These are phyloP conservation scores for Huntiella savannae DNA, from an alignment of 2,329 filamentous ascomycete species.

Conservation along the genomic window DNA sequence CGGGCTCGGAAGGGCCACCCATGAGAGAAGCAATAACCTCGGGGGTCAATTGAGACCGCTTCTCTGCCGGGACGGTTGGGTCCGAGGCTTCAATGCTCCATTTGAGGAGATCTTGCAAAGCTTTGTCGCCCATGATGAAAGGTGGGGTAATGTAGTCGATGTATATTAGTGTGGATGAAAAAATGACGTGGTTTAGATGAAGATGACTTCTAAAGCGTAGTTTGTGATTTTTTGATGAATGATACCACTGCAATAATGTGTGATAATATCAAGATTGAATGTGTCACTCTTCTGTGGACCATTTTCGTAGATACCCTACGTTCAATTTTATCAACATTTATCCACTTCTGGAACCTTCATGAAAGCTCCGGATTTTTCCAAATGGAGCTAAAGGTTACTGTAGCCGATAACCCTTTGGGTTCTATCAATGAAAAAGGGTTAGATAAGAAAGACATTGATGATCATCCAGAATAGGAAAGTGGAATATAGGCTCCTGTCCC, in stretches of 20 bases:
- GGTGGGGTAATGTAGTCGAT: slow-evolving; percentile 2
- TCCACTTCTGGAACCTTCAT: slow-evolving; percentile 12
- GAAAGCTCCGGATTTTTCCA: slow-evolving; percentile 3
- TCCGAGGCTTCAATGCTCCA: slow-evolving; percentile 44
- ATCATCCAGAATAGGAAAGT: too few relatives aligned
- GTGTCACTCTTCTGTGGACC: background rate
- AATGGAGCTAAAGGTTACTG: background rate
- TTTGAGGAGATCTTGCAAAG: slow-evolving; percentile 60
- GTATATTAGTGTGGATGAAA: too few relatives aligned
- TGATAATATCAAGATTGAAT: background rate
- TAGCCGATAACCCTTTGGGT: slow-evolving; percentile 2
- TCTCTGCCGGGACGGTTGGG: slow-evolving; percentile 17
- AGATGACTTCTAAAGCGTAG: too few relatives aligned
- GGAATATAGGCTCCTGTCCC: too few relatives aligned
- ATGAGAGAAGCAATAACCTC: slow-evolving; percentile 56
- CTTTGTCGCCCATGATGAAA: slow-evolving; percentile 22
- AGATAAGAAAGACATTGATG: too few relatives aligned
- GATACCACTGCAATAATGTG: background rate
- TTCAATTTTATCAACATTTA: background rate
- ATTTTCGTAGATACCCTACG: too few relatives aligned
- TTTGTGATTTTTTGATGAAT: background rate
- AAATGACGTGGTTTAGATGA: too few relatives aligned
- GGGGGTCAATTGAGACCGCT: slow-evolving; percentile 35
- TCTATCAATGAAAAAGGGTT: too few relatives aligned
- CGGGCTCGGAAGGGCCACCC: slow-evolving; percentile 75